Conservation (phyloP, 1,284 basidiomycete species). For the Sanghuangporus sanghuang region DNA sequence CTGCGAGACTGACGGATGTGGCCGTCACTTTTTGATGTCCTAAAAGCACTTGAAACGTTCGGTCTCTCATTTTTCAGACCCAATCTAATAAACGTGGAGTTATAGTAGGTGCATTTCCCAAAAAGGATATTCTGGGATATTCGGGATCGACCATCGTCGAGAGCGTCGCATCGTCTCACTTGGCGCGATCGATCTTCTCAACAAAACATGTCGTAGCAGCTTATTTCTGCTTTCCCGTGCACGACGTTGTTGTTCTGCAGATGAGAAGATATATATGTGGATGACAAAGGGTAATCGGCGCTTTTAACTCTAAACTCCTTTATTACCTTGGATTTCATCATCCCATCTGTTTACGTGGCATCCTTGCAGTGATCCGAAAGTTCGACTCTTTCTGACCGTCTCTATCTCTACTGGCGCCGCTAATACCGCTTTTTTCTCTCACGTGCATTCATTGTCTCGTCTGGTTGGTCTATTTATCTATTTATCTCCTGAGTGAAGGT, state of each 20-base stretch:
- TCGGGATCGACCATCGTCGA: neutral
- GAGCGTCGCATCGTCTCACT: neutral
- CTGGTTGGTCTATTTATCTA: neutral
- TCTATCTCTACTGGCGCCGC: slow-evolving; percentile 1
- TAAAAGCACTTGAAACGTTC: neutral
- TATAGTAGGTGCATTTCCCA: neutral
- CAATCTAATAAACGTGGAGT: neutral
- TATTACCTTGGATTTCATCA: neutral
- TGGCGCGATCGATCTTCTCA: neutral
- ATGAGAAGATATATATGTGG: slow-evolving; percentile 2
- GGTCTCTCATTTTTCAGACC: neutral
- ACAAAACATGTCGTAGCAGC: neutral
- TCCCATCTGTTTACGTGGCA: slow-evolving; percentile 2
- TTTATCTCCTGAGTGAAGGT: neutral
- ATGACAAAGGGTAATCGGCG: slow-evolving; percentile 3
- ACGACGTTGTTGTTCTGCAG: neutral
- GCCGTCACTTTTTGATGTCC: slow-evolving; percentile 1
- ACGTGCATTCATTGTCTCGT: no score
- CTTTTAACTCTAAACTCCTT: neutral
- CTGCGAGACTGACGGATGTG: neutral
- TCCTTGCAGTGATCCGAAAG: slow-evolving; percentile 1
- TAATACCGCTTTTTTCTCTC: neutral
- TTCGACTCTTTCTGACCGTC: neutral
- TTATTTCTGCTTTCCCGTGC: neutral
- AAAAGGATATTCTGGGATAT: neutral